Percentiles rank a stretch among this genome's conserved stretches.
Evolutionary conservation across 2,329 filamentous ascomycete species (phyloP).

Genomic region (Trichoderma guizhouense): DNA sequence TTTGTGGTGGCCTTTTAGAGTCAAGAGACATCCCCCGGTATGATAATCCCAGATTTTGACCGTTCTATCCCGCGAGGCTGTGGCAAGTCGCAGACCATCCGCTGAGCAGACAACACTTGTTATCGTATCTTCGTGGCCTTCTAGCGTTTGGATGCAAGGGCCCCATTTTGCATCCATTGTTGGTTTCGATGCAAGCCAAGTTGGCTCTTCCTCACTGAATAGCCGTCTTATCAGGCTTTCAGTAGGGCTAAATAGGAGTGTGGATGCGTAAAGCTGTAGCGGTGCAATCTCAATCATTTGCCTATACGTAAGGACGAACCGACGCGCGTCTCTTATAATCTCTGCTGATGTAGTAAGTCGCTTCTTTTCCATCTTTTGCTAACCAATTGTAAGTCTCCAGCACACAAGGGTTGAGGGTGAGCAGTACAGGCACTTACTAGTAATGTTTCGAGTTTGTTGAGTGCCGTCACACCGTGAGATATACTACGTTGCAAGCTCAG

Average conservation of each 20-base stretch:
- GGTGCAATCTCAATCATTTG: neutral
- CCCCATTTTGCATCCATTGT: neutral
- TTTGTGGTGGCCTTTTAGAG: conserved; percentile 8
- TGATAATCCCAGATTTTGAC: neutral
- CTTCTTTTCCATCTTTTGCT: neutral
- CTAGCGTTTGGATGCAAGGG: neutral
- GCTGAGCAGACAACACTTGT: conserved; percentile 2
- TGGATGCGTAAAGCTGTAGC: conserved; percentile 6
- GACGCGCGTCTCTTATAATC: neutral
- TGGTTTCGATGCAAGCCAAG: neutral
- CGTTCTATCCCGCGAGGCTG: neutral
- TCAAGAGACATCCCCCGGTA: neutral
- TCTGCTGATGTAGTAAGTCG: neutral
- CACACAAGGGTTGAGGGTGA: neutral
- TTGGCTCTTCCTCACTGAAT: neutral
- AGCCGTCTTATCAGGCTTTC: neutral
- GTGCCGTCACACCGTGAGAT: conserved; percentile 20
- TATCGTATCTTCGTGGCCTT: neutral
- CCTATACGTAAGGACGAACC: neutral
- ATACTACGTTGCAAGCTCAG: conserved; percentile 34
- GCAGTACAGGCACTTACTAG: neutral
- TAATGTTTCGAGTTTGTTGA: neutral
- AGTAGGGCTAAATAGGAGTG: neutral
- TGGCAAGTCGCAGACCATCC: neutral
- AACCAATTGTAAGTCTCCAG: neutral